A percentile compares a stretch with the other conserved stretches of the same genome.
These are phyloP conservation scores for Fagus sylvatica DNA, from an alignment of 306 rosid genomes.

Conservation along the genomic window DNA sequence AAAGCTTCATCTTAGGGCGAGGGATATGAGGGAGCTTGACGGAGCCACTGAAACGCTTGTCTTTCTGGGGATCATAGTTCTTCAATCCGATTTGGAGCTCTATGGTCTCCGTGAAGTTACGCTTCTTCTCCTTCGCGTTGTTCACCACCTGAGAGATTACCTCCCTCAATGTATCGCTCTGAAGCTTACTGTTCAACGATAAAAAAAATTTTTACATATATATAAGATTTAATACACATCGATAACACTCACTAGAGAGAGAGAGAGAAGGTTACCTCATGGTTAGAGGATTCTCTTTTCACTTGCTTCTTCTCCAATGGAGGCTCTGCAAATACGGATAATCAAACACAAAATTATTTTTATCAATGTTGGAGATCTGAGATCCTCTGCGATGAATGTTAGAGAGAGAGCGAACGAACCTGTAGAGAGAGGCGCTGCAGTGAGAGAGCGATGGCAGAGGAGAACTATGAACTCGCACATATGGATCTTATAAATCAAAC, in stretches of 20 bases:
- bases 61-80: constrained; percentile 87
- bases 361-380: not conserved
- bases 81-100: constrained; percentile 86
- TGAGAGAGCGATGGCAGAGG: not conserved
- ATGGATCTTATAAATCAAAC: not conserved
- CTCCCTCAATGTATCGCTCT: constrained; percentile 51
- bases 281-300: constrained; percentile 4
- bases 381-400: not conserved
- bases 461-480: not conserved
- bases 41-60: constrained; percentile 85
- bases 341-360: not conserved
- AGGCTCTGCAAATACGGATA: not conserved
- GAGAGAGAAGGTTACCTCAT: constrained; percentile 29
- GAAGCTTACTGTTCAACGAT: constrained; percentile 40
- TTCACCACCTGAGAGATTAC: constrained; percentile 38
- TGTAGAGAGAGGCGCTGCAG: not conserved
- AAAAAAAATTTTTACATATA: not conserved
- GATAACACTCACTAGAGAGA: not conserved
- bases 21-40: constrained; percentile 84
- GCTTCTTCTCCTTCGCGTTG: constrained; percentile 38
- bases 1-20: constrained; percentile 82
- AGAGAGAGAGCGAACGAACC: not conserved
- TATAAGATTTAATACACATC: no score
- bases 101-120: constrained; percentile 65
- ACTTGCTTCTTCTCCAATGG: not conserved